Base-by-base conservation (phyloP, 352 stramenopile genomes). In the Saprolegnia diclina region DNA sequence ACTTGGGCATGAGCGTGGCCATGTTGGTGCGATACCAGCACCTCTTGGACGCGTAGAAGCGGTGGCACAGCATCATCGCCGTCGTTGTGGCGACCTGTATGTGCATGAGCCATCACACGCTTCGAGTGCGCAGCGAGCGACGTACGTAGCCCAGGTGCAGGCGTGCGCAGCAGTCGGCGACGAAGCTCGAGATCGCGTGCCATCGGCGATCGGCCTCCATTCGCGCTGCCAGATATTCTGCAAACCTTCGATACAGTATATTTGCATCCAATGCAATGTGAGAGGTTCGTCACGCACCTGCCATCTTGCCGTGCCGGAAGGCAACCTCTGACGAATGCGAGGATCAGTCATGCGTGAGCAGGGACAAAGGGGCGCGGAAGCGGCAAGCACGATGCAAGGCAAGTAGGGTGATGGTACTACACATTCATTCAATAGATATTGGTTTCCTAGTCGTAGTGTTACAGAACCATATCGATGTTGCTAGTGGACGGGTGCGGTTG, bases 71-170 rank as follows among this genome's bases (percentile, higher is more conserved):
- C 13, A 61, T 29, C 63, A 69, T 69, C 29, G 63, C 63, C 21
- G 63, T 69, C 13, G 63, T 62, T 6, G 63, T 69, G 9, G 63
- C 16, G 6, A 69, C 48, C 63, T 69, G 48, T 10, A 62, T 22
- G n/a, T 4, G 26, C 38, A 21, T 42, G n/a, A 61, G 14, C 9
- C 21, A 29, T 63, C 29, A n/a, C 11, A 13, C 26, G n/a, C 22
- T 45, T 0, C 14, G 2, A 45, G 1, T 18, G 42, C 35, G n/a
- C 52, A 59, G 52, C 29, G 2, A 59, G 3, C 3, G 4, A 24
- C 63, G 16, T 61, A 69, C 63, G 37, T 69, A 52, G 21, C 63
- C 63, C 26, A 69, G 22, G 54, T 69, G 63, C 19, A 69, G 40
- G 18, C 63, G 24, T 5, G 63, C 63, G 18, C 42, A 69, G 53